Evolutionary conservation across 768 basidiomycete species (phyloP).

Genomic region (Tylopilus rubrobrunneus): DNA sequence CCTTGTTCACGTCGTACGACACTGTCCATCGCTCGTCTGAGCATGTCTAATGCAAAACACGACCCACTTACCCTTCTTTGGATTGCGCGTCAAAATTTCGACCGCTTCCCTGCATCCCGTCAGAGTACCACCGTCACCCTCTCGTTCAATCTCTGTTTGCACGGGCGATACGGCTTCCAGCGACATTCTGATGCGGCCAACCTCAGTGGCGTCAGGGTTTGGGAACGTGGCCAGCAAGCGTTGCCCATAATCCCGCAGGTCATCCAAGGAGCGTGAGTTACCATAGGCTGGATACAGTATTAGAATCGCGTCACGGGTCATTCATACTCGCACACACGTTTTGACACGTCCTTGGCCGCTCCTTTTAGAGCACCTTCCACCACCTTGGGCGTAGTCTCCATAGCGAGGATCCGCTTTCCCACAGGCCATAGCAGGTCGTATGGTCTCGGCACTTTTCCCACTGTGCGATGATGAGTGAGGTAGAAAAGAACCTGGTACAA

Average conservation of each 20-base stretch:
- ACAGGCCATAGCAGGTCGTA: constrained; percentile 89
- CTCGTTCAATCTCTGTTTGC: constrained; percentile 27
- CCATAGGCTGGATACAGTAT: constrained; percentile 12
- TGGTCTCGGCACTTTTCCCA: constrained; percentile 51
- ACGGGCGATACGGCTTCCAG: constrained; percentile 22
- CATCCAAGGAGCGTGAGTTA: constrained; percentile 33
- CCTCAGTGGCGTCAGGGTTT: constrained; percentile 25
- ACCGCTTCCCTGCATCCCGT: constrained; percentile 79
- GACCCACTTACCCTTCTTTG: constrained; percentile 69
- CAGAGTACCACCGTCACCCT: constrained; percentile 42
- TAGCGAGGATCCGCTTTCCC: constrained; percentile 33
- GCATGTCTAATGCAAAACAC: not conserved
- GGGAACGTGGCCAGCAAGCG: constrained; percentile 47
- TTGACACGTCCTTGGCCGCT: not conserved
- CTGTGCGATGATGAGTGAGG: constrained; percentile 27
- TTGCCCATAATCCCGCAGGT: constrained; percentile 51
- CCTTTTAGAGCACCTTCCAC: constrained; percentile 21
- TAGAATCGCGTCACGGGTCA: not conserved
- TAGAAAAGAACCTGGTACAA: not conserved
- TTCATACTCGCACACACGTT: constrained; percentile 15
- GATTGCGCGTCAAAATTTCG: constrained; percentile 84
- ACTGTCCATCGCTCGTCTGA: constrained; percentile 40
- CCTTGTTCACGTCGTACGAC: constrained; percentile 94
- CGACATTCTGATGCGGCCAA: constrained; percentile 23
- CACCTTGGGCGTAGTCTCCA: constrained; percentile 27